Conservation (phyloP, 1,139 yeast genomes). For the Pichia kudriavzevii region DNA sequence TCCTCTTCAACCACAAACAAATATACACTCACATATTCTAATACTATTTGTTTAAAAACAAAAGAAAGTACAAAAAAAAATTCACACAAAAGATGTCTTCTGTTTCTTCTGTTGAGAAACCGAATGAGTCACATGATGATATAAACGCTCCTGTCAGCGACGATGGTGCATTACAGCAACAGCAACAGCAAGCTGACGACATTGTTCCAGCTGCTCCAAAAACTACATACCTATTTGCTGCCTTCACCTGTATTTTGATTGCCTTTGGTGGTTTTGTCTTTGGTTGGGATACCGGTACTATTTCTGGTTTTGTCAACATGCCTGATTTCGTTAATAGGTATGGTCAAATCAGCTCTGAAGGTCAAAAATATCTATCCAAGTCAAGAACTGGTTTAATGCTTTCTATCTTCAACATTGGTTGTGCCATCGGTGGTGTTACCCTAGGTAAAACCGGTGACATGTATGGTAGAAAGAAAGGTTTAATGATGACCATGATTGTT, state of each 20-base stretch:
- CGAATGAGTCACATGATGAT: no score
- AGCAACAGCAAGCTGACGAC: no score
- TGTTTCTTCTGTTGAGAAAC: no score
- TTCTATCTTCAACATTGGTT: constrained; percentile 64
- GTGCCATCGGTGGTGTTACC: constrained; percentile 59
- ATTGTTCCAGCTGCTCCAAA: constrained; percentile 14
- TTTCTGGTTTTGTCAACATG: constrained; percentile 72
- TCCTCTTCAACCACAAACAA: no score
- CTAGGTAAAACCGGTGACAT: constrained; percentile 52
- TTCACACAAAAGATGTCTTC: no score
- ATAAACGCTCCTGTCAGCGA: no score
- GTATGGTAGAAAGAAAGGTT: constrained; percentile 55
- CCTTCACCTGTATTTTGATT: constrained; percentile 36
- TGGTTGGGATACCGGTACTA: constrained; percentile 78
- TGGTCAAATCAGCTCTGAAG: constrained; percentile 31
- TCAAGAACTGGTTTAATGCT: constrained; percentile 58
- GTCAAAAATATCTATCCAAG: constrained; percentile 38
- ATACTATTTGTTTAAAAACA: no score
- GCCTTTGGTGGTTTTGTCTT: constrained; percentile 67
- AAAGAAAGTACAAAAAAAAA: no score
- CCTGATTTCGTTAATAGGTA: constrained; percentile 50
- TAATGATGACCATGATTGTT: constrained; percentile 46
- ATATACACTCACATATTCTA: no score
- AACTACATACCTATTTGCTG: constrained; percentile 13
- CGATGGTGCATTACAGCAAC: no score